Percentiles rank a stretch among this genome's conserved stretches.
phyloP scores from a whole-genome alignment of 1,284 basidiomycete species.

The Pseudozyma pruni region DNA sequence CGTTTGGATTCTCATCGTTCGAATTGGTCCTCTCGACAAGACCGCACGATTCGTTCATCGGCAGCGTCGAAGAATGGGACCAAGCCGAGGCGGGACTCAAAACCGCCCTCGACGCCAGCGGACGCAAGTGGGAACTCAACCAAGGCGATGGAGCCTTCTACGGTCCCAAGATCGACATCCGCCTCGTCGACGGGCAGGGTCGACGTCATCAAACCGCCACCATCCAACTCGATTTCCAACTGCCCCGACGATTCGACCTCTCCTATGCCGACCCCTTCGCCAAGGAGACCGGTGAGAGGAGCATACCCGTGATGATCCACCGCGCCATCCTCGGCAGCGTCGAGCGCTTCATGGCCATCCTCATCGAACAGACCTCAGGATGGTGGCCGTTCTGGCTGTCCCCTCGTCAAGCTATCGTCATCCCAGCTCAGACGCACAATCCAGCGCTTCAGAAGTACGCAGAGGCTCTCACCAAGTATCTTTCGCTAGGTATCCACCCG shows the following conservation, averaged over 20 bases:
- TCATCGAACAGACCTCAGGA: slow-evolving; percentile 61
- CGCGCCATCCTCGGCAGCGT: slow-evolving; percentile 66
- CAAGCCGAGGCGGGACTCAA: slow-evolving; percentile 54
- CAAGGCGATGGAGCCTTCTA: slow-evolving; percentile 66
- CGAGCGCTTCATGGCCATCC: slow-evolving; percentile 66
- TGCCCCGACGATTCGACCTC: slow-evolving; percentile 62
- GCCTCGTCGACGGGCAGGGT: slow-evolving; percentile 61
- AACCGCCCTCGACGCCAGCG: slow-evolving; percentile 51
- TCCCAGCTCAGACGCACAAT: slow-evolving; percentile 42
- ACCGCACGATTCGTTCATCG: slow-evolving; percentile 54
- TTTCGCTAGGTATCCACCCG: slow-evolving; percentile 38
- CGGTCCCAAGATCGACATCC: slow-evolving; percentile 67
- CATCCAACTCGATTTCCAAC: slow-evolving; percentile 67
- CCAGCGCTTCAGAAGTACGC: slow-evolving; percentile 38
- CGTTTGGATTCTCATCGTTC: slow-evolving; percentile 62
- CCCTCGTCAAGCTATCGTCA: slow-evolving; percentile 61
- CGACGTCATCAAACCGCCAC: slow-evolving; percentile 65
- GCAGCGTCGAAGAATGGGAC: slow-evolving; percentile 57
- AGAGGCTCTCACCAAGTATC: slow-evolving; percentile 20
- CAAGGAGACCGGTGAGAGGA: slow-evolving; percentile 6
- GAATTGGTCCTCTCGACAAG: slow-evolving; percentile 66
- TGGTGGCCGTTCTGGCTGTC: slow-evolving; percentile 66
- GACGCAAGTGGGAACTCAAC: slow-evolving; percentile 56
- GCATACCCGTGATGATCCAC: slow-evolving; percentile 65
- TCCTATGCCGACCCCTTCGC: slow-evolving; percentile 46